Evolutionary conservation across 1,284 basidiomycete species (phyloP).

Genomic region (Cutaneotrichosporon dermatis): DNA sequence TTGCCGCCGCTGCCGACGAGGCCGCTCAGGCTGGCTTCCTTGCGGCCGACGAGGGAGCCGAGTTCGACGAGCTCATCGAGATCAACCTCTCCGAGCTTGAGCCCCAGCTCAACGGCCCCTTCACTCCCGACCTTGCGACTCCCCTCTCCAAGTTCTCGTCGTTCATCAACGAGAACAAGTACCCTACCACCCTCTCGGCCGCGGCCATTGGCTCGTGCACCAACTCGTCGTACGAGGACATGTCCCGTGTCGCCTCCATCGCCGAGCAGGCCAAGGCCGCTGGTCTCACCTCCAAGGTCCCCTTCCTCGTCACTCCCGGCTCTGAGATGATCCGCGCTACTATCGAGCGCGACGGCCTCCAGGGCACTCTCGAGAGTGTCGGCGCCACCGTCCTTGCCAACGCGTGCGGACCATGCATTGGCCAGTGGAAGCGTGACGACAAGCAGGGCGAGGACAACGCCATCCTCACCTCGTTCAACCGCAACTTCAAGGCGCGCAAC

Average conservation of each 20-base stretch:
- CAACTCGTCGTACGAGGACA: slow-evolving; percentile 93
- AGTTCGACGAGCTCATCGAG: slow-evolving; percentile 94
- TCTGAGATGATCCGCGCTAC: slow-evolving; percentile 97
- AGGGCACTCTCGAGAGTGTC: slow-evolving; percentile 16
- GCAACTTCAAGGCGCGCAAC: slow-evolving; percentile 94
- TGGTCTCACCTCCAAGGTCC: slow-evolving; percentile 77
- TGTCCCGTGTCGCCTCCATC: slow-evolving; percentile 87
- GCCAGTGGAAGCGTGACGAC: slow-evolving; percentile 96
- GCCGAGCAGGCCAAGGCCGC: slow-evolving; percentile 83
- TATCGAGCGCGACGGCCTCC: slow-evolving; percentile 80
- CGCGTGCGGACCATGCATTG: slow-evolving; percentile 98
- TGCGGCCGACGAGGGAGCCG: slow-evolving; percentile 76
- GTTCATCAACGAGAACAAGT: slow-evolving; percentile 76
- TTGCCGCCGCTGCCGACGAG: slow-evolving; percentile 78
- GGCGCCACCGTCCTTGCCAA: slow-evolving; percentile 85
- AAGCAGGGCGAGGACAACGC: slow-evolving; percentile 89
- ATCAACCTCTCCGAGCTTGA: slow-evolving; percentile 89
- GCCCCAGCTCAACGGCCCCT: slow-evolving; percentile 94
- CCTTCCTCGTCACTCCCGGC: slow-evolving; percentile 95
- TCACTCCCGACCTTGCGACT: slow-evolving; percentile 95
- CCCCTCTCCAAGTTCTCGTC: slow-evolving; percentile 85
- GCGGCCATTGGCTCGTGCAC: slow-evolving; percentile 96
- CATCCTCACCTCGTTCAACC: slow-evolving; percentile 96
- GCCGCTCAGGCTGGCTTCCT: slow-evolving; percentile 78
- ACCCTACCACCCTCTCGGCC: slow-evolving; percentile 88